Evolutionary conservation across 1,284 basidiomycete genomes (phyloP).

Genomic region (Ceratobasidium sp.): DNA sequence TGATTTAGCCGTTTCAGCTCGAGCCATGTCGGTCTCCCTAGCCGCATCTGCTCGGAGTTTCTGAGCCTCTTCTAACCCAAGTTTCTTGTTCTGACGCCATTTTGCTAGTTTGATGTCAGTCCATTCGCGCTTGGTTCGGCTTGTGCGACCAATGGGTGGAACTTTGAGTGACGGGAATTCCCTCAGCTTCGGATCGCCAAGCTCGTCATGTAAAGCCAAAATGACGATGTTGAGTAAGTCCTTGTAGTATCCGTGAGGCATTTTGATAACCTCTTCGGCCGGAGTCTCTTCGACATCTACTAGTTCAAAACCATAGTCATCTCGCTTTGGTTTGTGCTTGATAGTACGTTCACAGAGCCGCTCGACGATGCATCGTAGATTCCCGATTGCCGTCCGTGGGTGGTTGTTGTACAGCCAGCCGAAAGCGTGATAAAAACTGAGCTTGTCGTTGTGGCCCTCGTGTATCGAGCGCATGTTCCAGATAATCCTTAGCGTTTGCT

Average conservation of each 20-base stretch:
- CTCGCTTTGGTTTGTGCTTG: conserved; percentile 47
- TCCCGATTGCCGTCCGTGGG: conserved; percentile 72
- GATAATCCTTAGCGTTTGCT: conserved; percentile 68
- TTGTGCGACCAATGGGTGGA: conserved; percentile 19
- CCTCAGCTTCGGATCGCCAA: conserved; percentile 54
- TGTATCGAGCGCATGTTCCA: conserved; percentile 74
- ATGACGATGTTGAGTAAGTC: conserved; percentile 74
- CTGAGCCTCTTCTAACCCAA: conserved; percentile 52
- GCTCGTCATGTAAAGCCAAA: conserved; percentile 66
- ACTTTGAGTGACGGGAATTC: conserved; percentile 55
- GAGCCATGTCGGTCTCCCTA: neutral
- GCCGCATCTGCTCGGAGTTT: conserved; percentile 54
- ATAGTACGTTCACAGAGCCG: conserved; percentile 61
- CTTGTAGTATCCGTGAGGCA: conserved; percentile 76
- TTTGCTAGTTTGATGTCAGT: conserved; percentile 5
- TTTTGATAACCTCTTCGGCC: conserved; percentile 52
- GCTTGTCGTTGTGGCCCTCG: conserved; percentile 65
- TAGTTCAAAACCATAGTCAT: conserved; percentile 45
- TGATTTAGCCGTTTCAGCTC: conserved; percentile 53
- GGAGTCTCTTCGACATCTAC: conserved; percentile 37
- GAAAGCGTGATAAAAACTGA: conserved; percentile 70
- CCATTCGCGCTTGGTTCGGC: conserved; percentile 10
- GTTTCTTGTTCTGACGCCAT: conserved; percentile 26
- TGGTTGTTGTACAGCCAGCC: conserved; percentile 73
- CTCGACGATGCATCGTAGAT: conserved; percentile 66